These are phyloP conservation scores for Mycena rosella DNA, from an alignment of 768 basidiomycete genomes.

Conservation along the genomic window DNA sequence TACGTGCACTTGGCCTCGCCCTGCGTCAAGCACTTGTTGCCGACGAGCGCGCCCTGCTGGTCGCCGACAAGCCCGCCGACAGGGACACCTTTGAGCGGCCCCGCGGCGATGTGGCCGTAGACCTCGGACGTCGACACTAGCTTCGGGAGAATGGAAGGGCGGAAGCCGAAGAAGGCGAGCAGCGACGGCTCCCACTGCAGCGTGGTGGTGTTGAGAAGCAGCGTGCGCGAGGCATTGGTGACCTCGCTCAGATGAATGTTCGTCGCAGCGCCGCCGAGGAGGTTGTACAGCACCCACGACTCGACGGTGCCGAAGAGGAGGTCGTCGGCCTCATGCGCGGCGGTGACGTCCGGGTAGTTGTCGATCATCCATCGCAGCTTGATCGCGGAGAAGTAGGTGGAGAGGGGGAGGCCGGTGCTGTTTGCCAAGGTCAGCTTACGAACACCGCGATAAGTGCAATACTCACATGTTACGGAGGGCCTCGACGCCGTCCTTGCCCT, in stretches of 20 bases:
- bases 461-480: conserved; percentile 77
- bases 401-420: conserved; percentile 94
- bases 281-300: conserved; percentile 90
- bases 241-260: conserved; percentile 91
- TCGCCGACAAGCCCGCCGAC: conserved; percentile 98
- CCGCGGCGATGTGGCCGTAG: conserved; percentile 82
- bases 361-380: conserved; percentile 98
- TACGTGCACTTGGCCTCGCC: conserved; percentile 99
- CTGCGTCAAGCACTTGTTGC: conserved; percentile 92
- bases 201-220: conserved; percentile 86
- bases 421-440: conserved; percentile 31
- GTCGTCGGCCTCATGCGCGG: conserved; percentile 85
- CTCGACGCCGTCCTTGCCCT: conserved; percentile 76
- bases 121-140: conserved; percentile 94
- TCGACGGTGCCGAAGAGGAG: conserved; percentile 96
- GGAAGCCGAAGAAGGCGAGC: conserved; percentile 89
- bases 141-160: conserved; percentile 81
- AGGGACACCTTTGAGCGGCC: conserved; percentile 78
- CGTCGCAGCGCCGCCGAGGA: conserved; percentile 80
- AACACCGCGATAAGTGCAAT: not conserved
- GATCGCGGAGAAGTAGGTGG: conserved; percentile 98
- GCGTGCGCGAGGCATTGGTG: conserved; percentile 96
- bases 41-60: conserved; percentile 96
- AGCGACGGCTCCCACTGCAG: conserved; percentile 88
- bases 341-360: conserved; percentile 78